A percentile compares a stretch with the other conserved stretches of the same genome.
Conservation (phyloP, 495 filamentous ascomycete genomes). For the Hyaloscypha hepaticicola region DNA sequence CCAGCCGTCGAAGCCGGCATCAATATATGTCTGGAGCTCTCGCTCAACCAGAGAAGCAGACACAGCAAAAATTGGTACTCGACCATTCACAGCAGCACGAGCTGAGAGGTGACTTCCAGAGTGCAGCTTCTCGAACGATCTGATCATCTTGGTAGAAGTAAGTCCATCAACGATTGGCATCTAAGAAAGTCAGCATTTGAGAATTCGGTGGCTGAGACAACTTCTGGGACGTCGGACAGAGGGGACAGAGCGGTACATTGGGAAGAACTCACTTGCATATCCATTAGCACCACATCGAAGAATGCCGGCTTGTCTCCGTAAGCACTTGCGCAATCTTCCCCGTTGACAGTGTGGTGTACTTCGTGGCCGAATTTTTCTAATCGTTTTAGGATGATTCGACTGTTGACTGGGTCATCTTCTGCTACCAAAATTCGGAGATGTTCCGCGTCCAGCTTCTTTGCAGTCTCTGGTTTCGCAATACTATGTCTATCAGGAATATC, state of each 20-base stretch:
- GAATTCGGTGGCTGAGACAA: conserved; percentile 37
- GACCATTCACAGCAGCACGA: conserved; percentile 48
- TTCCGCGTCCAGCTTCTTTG: conserved; percentile 31
- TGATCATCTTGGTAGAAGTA: conserved; percentile 78
- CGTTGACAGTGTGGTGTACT: conserved; percentile 74
- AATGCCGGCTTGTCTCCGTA: conserved; percentile 57
- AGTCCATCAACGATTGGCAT: conserved; percentile 95
- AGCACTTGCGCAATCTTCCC: conserved; percentile 76
- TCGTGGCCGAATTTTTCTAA: conserved; percentile 77
- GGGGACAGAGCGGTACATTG: background rate
- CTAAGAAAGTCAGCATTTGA: conserved; percentile 4
- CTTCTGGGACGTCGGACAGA: conserved; percentile 4
- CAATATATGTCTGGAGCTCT: conserved; percentile 66
- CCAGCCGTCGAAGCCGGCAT: conserved; percentile 91
- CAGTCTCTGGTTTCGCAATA: conserved; percentile 8
- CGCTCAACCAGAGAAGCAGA: conserved; percentile 81
- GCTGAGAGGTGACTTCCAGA: conserved; percentile 43
- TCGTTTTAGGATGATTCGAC: conserved; percentile 81
- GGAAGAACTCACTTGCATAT: conserved; percentile 72
- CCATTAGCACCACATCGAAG: conserved; percentile 93
- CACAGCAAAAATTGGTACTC: conserved; percentile 84
- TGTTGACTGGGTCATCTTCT: conserved; percentile 93
- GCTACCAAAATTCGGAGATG: conserved; percentile 72
- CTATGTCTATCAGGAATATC: conserved; percentile 31
- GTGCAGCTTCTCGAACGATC: conserved; percentile 60